phyloP scores from a whole-genome alignment of 208 protist species.

The Trypanosoma scelopori region DNA sequence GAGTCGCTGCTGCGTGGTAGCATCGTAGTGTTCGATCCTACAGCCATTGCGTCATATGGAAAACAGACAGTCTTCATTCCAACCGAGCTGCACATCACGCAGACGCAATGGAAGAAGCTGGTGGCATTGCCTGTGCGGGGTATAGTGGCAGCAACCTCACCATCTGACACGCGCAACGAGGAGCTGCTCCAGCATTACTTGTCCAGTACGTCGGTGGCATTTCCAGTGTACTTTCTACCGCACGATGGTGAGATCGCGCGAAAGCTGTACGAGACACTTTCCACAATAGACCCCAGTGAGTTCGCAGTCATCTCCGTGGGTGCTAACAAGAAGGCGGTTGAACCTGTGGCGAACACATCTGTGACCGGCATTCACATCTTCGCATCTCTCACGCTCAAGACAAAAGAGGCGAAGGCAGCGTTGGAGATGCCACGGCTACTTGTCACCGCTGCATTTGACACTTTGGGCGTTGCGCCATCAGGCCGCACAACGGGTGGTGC shows the following conservation, averaged over 20 bases:
- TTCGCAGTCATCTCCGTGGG: slow-evolving; percentile 57
- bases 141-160: slow-evolving; percentile 45
- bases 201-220: slow-evolving; percentile 10
- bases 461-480: slow-evolving; percentile 65
- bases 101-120: slow-evolving; percentile 35
- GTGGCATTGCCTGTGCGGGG: slow-evolving; percentile 33
- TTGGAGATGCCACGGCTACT: slow-evolving; percentile 43
- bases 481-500: slow-evolving; percentile 44
- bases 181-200: slow-evolving; percentile 42
- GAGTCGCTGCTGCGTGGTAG: slow-evolving; percentile 54
- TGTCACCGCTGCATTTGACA: slow-evolving; percentile 71
- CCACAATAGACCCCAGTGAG: slow-evolving; percentile 15
- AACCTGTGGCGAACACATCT: slow-evolving; percentile 37
- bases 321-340: slow-evolving; percentile 25
- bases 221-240: slow-evolving; percentile 67
- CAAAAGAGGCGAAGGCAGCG: slow-evolving; percentile 28
- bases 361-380: slow-evolving; percentile 36
- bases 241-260: slow-evolving; percentile 23
- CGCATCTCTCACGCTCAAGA: slow-evolving; percentile 34
- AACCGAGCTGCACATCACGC: slow-evolving; percentile 43
- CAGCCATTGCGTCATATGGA: slow-evolving; percentile 23
- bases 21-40: slow-evolving; percentile 36
- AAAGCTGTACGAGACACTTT: slow-evolving; percentile 26
- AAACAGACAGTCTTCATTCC: slow-evolving; percentile 61
- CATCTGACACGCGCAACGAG: slow-evolving; percentile 54